These are phyloP conservation scores for Rhizopogon salebrosus DNA, from an alignment of 768 basidiomycete species.

Conservation along the genomic window DNA sequence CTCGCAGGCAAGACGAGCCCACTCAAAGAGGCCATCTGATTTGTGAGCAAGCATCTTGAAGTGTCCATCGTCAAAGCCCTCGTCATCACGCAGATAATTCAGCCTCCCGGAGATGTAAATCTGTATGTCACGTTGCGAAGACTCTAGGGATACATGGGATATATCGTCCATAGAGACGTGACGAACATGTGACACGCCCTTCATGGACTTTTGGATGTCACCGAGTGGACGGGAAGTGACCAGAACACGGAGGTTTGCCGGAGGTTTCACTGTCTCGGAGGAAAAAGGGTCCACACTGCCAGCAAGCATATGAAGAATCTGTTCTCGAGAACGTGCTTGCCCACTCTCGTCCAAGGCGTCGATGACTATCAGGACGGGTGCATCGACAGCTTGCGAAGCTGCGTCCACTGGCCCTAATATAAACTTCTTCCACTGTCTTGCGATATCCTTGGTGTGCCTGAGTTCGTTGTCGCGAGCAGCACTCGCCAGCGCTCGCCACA, in stretches of 20 bases:
- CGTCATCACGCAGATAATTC: no score
- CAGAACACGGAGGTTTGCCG: slow-evolving; percentile 2
- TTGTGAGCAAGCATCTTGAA: neutral
- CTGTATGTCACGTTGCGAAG: neutral
- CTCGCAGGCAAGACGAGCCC: slow-evolving; percentile 5
- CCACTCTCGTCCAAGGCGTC: slow-evolving; percentile 18
- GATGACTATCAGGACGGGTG: slow-evolving; percentile 20
- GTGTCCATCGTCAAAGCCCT: neutral
- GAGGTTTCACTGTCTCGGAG: no score
- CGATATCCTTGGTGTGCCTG: neutral
- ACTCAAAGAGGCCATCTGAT: slow-evolving; percentile 4
- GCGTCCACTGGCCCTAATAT: slow-evolving; percentile 12
- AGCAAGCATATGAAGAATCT: slow-evolving; percentile 8
- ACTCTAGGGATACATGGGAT: neutral
- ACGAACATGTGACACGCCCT: neutral
- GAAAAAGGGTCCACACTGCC: neutral
- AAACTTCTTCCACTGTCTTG: slow-evolving; percentile 12
- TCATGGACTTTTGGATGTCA: slow-evolving; percentile 1
- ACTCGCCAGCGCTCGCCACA: neutral
- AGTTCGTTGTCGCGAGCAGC: neutral
- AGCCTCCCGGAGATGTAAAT: neutral
- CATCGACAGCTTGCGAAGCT: neutral
- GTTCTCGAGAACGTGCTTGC: neutral
- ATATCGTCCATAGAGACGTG: neutral
- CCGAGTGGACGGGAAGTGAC: slow-evolving; percentile 5